Evolutionary conservation across 805 yeast genomes (phyloP), one percentile per base, ranked within the genome.

Genomic region (Schwanniomyces polymorphus): DNA sequence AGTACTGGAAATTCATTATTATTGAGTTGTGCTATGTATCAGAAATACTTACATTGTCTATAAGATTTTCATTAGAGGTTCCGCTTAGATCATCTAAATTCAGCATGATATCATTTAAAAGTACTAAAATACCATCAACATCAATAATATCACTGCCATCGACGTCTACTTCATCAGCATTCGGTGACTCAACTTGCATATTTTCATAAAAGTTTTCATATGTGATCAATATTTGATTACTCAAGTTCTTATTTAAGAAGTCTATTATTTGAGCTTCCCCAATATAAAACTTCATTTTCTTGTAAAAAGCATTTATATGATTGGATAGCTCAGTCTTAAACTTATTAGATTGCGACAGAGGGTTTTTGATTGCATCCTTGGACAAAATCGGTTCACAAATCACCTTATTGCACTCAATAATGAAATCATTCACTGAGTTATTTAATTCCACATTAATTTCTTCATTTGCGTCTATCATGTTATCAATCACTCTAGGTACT

Each of bases 381-480:
- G 33, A 55, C 39, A 23, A 59, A 33, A 78, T 66, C 0, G 86
- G 84, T 27, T 65, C 72, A 27, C 81, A 68, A 29, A 88, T 74
- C 11, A 67, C 63, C 46, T 68, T 65, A 10, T 68, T 53, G 45
- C 69, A 64, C 11, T 75, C 78, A 42, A 82, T 80, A 3, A 91
- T 85, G 54, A 88, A 83, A 17, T 76, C 81, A 53, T 82, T 85
- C 23, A 91, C 88, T 3, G 84, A 72, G 50, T 81, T 82, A 53
- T 91, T 79, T 52, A 91, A 73, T 52, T 86, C 91, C 21, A 81
- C 72, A 55, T 86, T 88, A 37, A 91, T 71, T 61, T 91, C 97
- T 39, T 65, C 65, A 47, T 75, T 73, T 45, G 83, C 94, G 66
- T 91, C 97, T 40, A 85, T 79, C 87, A 86, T 86, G 60, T 88